Conservation (phyloP, 176 grass and related monocot genomes). For the Hordeum marinum region DNA sequence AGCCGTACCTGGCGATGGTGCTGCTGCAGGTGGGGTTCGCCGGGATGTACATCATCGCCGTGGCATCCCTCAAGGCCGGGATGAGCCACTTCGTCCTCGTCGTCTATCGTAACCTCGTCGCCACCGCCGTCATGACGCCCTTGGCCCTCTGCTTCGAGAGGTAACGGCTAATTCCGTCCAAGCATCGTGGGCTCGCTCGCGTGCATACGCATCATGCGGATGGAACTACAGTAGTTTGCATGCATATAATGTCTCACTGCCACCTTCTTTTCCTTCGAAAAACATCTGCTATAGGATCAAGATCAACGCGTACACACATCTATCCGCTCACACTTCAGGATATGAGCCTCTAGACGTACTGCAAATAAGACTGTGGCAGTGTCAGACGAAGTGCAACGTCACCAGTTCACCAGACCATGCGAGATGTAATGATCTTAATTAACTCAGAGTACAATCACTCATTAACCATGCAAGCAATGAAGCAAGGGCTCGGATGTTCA, state of each 20-base stretch:
- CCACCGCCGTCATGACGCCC: conserved; percentile 53
- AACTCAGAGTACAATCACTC: no score
- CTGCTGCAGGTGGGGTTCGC: conserved; percentile 76
- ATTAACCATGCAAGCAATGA: no score
- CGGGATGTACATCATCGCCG: conserved; percentile 71
- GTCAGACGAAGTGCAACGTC: no score
- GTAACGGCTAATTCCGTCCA: neutral
- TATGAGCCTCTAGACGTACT: no score
- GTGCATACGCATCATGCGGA: neutral
- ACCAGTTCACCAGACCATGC: no score
- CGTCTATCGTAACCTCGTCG: conserved; percentile 61
- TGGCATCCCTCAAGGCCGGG: conserved; percentile 63
- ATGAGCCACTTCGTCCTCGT: conserved; percentile 84
- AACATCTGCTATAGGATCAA: no score
- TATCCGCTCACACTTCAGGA: neutral
- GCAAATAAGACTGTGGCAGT: no score
- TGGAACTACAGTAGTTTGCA: no score
- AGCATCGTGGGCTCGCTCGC: neutral
- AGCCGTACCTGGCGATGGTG: conserved; percentile 78
- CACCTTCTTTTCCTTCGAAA: neutral
- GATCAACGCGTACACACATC: neutral
- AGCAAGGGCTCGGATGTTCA: no score
- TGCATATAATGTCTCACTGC: no score
- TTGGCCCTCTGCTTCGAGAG: conserved; percentile 78
- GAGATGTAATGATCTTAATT: no score